Evolutionary conservation across 495 filamentous ascomycete genomes (phyloP).

Genomic region (Evernia prunastri): DNA sequence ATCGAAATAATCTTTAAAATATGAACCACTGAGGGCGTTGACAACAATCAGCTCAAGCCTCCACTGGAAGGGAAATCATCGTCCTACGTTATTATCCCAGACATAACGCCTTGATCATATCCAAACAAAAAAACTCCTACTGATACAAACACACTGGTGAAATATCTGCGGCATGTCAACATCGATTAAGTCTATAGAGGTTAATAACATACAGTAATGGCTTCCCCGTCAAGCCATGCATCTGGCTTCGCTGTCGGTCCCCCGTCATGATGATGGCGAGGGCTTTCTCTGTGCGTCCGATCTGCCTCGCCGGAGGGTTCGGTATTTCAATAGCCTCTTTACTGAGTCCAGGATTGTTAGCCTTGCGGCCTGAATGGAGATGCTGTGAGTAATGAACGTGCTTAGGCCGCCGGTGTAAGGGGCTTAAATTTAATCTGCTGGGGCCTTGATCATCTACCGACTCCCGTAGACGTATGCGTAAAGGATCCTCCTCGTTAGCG

Average conservation of each 20-base stretch:
- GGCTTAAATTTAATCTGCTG: slow-evolving; percentile 35
- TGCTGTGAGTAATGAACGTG: slow-evolving; percentile 46
- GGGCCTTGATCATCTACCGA: slow-evolving; percentile 54
- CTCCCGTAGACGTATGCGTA: slow-evolving; percentile 56
- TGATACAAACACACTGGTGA: slow-evolving; percentile 96
- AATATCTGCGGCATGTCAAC: slow-evolving; percentile 62
- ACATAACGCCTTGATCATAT: slow-evolving; percentile 99
- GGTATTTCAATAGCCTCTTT: slow-evolving; percentile 84
- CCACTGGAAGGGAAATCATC: not conserved
- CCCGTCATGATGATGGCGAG: slow-evolving; percentile 82
- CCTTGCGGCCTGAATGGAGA: slow-evolving; percentile 34
- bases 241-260: slow-evolving; percentile 54
- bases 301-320: slow-evolving; percentile 52
- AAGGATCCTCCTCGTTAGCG: slow-evolving; percentile 70
- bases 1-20: slow-evolving; percentile 88
- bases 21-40: slow-evolving; percentile 55
- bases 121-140: slow-evolving; percentile 96
- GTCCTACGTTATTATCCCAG: slow-evolving; percentile 92
- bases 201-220: slow-evolving; percentile 81
- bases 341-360: slow-evolving; percentile 49
- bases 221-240: slow-evolving; percentile 92
- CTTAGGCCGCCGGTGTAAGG: slow-evolving; percentile 36
- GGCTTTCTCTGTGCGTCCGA: slow-evolving; percentile 57
- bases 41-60: slow-evolving; percentile 19
- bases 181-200: no score